Conservation (phyloP, 306 rosid species). For the Vicia faba region DNA sequence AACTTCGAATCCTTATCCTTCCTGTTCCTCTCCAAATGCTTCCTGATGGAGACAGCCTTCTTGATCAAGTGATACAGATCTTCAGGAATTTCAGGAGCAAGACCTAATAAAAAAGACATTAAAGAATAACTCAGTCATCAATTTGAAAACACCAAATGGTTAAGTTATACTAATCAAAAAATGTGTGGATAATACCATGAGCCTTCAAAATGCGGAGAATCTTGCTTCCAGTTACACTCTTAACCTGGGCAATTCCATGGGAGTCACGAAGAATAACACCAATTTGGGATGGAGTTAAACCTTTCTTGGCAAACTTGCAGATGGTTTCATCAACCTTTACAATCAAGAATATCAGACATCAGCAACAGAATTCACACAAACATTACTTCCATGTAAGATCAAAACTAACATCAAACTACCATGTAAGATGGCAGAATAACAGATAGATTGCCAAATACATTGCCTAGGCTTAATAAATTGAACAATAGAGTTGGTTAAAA, state of each 20-base stretch:
- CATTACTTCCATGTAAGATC: no score
- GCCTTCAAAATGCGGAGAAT: slow-evolving; percentile 78
- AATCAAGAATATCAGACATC: slow-evolving; percentile 1
- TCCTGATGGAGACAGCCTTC: slow-evolving; percentile 74
- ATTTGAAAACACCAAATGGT: neutral
- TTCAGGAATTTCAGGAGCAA: slow-evolving; percentile 88
- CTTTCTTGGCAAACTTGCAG: slow-evolving; percentile 90
- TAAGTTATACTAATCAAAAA: neutral
- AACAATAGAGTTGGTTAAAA: no score
- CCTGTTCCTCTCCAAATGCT: slow-evolving; percentile 87
- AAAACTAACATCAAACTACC: neutral
- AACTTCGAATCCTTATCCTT: slow-evolving; percentile 80
- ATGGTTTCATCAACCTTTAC: slow-evolving; percentile 75
- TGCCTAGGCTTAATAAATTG: no score
- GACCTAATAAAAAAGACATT: slow-evolving; percentile 41
- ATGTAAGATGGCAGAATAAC: no score
- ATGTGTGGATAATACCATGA: slow-evolving; percentile 46
- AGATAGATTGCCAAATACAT: no score
- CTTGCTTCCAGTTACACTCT: slow-evolving; percentile 74
- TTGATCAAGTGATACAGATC: slow-evolving; percentile 80
- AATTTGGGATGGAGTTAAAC: slow-evolving; percentile 79
- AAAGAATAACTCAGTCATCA: neutral
- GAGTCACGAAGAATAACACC: slow-evolving; percentile 92
- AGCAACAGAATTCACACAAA: neutral
- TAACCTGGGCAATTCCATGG: slow-evolving; percentile 80